Conservation (phyloP, 73 alveolate species). For the Stentor roeselii region DNA sequence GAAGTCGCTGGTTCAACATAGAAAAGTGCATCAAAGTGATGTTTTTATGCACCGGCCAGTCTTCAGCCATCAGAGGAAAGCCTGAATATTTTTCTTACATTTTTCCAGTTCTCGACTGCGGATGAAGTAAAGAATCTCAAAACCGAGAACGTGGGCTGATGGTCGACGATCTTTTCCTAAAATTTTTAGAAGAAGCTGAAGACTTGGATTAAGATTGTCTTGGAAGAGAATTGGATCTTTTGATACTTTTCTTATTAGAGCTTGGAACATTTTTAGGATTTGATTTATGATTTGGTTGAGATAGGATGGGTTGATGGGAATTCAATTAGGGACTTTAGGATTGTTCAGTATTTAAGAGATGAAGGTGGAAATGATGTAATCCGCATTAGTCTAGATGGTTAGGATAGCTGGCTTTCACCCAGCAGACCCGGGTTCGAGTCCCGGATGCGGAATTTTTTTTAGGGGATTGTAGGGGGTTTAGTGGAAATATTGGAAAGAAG, state of each 20-base stretch:
- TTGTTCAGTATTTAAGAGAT: too few relatives aligned
- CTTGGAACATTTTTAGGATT: not conserved
- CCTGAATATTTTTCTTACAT: not conserved
- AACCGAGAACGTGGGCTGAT: conserved; percentile 6
- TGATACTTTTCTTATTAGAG: not conserved
- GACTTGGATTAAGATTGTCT: not conserved
- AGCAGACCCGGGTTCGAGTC: too few relatives aligned
- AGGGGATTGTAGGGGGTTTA: too few relatives aligned
- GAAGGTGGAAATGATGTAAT: too few relatives aligned
- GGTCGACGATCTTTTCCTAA: conserved; percentile 20
- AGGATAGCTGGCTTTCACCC: too few relatives aligned
- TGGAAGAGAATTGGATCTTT: not conserved
- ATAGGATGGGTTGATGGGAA: too few relatives aligned
- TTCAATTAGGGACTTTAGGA: too few relatives aligned
- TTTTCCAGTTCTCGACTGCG: not conserved
- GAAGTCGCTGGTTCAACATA: not conserved
- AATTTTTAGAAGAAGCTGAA: not conserved
- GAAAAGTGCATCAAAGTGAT: conserved; percentile 22
- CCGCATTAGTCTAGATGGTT: too few relatives aligned
- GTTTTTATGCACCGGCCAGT: conserved; percentile 1
- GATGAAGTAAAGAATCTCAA: not conserved
- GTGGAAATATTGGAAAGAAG: too few relatives aligned
- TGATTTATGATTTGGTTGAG: too few relatives aligned
- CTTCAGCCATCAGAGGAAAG: not conserved
- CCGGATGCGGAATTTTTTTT: too few relatives aligned